A percentile compares a stretch with the other conserved stretches of the same genome.
Conservation (phyloP, 192 early-diverging fungal genomes). For the Dissophora ornata region DNA sequence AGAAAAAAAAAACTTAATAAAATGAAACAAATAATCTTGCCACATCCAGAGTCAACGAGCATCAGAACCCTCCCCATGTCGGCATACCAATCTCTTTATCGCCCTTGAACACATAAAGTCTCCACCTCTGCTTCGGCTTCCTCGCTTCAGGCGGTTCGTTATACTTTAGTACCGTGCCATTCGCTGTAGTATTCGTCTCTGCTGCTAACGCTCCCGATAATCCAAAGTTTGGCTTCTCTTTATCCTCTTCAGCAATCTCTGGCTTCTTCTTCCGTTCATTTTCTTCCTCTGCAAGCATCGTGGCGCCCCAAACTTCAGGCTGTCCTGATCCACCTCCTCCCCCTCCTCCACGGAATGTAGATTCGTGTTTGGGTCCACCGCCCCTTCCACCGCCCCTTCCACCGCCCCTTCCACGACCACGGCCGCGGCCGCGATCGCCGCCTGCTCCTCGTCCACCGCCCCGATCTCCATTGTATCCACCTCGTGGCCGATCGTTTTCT, state of each 20-base stretch:
- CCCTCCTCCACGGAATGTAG: slow-evolving; percentile 24
- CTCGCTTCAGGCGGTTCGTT: slow-evolving; percentile 92
- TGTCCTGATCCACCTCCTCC: slow-evolving; percentile 18
- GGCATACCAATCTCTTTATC: slow-evolving; percentile 81
- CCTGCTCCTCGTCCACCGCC: background rate
- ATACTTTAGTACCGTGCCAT: slow-evolving; percentile 91
- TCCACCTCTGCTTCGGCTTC: slow-evolving; percentile 77
- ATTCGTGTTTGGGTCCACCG: slow-evolving; percentile 42
- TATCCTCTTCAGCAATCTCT: slow-evolving; percentile 54
- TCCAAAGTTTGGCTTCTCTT: slow-evolving; percentile 85
- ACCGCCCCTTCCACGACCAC: slow-evolving; percentile 14
- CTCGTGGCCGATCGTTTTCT: background rate
- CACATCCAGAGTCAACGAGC: no score
- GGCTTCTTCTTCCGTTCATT: slow-evolving; percentile 46
- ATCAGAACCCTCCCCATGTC: no score
- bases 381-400: slow-evolving; percentile 20
- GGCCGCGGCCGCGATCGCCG: background rate
- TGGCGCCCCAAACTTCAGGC: slow-evolving; percentile 55
- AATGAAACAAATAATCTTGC: no score
- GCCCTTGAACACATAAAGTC: slow-evolving; percentile 96
- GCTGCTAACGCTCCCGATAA: slow-evolving; percentile 89
- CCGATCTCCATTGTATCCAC: background rate
- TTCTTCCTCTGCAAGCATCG: slow-evolving; percentile 44
- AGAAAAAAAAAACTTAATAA: no score
- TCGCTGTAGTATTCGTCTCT: slow-evolving; percentile 84